phyloP scores from a whole-genome alignment of 768 basidiomycete genomes.

The Boletus vermiculosoides region DNA sequence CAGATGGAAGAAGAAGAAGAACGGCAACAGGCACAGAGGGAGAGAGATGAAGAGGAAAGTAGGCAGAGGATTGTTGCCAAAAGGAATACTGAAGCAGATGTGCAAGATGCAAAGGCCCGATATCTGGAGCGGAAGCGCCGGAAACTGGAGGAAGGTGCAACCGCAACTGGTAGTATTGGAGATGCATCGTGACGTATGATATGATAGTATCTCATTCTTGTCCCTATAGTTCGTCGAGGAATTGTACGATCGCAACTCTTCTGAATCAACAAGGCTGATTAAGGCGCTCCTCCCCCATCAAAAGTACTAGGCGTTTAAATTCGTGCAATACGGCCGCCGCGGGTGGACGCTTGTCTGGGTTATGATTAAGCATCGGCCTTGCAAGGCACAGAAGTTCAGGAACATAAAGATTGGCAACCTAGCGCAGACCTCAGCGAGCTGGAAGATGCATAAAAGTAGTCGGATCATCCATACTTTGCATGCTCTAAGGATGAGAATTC shows the following conservation, averaged over 20 bases:
- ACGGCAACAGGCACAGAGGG: conserved; percentile 54
- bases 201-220: neutral
- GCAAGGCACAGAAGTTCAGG: conserved; percentile 60
- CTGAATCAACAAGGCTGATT: conserved; percentile 12
- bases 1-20: conserved; percentile 78
- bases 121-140: conserved; percentile 79
- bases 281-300: conserved; percentile 38
- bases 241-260: neutral
- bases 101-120: conserved; percentile 71
- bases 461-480: conserved; percentile 51
- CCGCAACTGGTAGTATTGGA: neutral
- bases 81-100: conserved; percentile 72
- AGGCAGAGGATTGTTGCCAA: conserved; percentile 64
- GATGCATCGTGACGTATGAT: conserved; percentile 11
- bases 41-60: conserved; percentile 61
- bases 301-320: conserved; percentile 50
- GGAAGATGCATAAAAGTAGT: neutral
- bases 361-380: conserved; percentile 56
- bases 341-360: conserved; percentile 52
- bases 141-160: conserved; percentile 52
- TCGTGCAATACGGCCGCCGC: conserved; percentile 46
- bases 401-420: conserved; percentile 58
- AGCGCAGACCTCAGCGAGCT: conserved; percentile 6
- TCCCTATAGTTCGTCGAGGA: neutral
- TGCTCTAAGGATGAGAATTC: conserved; percentile 58